Conservation (phyloP, 768 basidiomycete genomes). For the Cystobasidium onofrii region DNA sequence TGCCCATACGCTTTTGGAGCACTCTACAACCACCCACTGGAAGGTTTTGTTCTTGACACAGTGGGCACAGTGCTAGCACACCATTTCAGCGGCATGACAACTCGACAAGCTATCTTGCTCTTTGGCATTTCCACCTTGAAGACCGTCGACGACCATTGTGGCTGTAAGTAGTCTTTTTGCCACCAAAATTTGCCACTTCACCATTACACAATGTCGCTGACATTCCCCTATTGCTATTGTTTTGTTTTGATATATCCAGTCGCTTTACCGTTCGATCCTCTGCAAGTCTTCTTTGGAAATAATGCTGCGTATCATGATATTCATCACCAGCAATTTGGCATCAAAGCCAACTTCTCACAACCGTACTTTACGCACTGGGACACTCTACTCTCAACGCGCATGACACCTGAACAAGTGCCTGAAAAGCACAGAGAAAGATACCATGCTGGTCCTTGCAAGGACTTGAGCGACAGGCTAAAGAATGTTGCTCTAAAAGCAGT, state of each 20-base stretch:
- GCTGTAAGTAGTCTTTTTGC: slow-evolving; percentile 31
- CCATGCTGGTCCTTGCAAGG: slow-evolving; percentile 16
- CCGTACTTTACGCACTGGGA: slow-evolving; percentile 82
- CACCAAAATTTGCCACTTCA: neutral
- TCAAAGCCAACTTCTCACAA: slow-evolving; percentile 91
- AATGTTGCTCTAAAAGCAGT: neutral
- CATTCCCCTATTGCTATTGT: slow-evolving; percentile 65
- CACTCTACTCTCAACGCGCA: slow-evolving; percentile 27
- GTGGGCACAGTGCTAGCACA: slow-evolving; percentile 74
- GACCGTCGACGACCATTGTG: slow-evolving; percentile 44
- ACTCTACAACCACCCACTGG: slow-evolving; percentile 92
- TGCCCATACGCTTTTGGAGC: slow-evolving; percentile 96
- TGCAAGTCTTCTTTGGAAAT: slow-evolving; percentile 74
- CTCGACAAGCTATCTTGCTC: slow-evolving; percentile 73
- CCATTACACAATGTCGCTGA: slow-evolving; percentile 9
- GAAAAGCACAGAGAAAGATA: slow-evolving; percentile 9
- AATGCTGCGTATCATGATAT: slow-evolving; percentile 62
- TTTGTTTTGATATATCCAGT: slow-evolving; percentile 61
- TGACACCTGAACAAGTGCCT: slow-evolving; percentile 25
- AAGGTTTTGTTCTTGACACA: slow-evolving; percentile 83
- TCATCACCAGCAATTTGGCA: slow-evolving; percentile 54
- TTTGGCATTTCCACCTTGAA: slow-evolving; percentile 78
- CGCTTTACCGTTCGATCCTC: slow-evolving; percentile 76
- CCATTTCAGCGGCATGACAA: slow-evolving; percentile 57
- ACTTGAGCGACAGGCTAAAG: neutral